Base-by-base conservation (phyloP, 495 filamentous ascomycete species). In the Hypomontagnella submonticulosa region DNA sequence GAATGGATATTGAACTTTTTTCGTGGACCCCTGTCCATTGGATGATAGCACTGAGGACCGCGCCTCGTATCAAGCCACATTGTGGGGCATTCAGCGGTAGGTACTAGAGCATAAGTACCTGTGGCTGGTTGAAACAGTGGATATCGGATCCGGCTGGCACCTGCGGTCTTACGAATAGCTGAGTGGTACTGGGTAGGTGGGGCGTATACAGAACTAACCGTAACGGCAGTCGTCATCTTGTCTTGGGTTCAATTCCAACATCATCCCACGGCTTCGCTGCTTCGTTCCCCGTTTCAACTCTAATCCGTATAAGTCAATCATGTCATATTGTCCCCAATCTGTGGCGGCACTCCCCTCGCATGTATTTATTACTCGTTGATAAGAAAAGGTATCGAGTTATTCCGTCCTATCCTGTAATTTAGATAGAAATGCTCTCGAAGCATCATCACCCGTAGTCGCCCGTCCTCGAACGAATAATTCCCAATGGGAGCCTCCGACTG, bases 401-500 rank as follows among this genome's bases (percentile, higher is more conserved):
- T 27, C 6, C 11, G 27, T 12, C n/a, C 42, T 33, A 20, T 48
- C 27, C 48, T 20, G 41, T n/a, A 30, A 63, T 42, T 43, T 63
- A 68, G 48, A 2, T 27, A 27, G 23, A 27, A 57, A 68, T 68
- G 65, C 43, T 20, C 54, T 42, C 52, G 32, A 15, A 34, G 37
- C 10, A 55, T 18, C 33, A 13, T 49, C 36, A 27, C 49, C 46
- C 54, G 42, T 52, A 59, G 43, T 44, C 49, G 18, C 19, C 34
- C 53, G 37, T 48, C 33, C 41, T 58, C 41, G 32, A 59, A 23
- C 18, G 6, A 27, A 57, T 52, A 27, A 57, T 52, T 62, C 42
- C 48, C 54, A 69, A 73, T 73, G 71, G 61, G 69, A 56, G 3
- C 54, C 51, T 65, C 67, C 44, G 54, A 74, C 40, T 79, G 76